Evolutionary conservation across 768 basidiomycete genomes (phyloP).

Genomic region (Suillus spraguei): DNA sequence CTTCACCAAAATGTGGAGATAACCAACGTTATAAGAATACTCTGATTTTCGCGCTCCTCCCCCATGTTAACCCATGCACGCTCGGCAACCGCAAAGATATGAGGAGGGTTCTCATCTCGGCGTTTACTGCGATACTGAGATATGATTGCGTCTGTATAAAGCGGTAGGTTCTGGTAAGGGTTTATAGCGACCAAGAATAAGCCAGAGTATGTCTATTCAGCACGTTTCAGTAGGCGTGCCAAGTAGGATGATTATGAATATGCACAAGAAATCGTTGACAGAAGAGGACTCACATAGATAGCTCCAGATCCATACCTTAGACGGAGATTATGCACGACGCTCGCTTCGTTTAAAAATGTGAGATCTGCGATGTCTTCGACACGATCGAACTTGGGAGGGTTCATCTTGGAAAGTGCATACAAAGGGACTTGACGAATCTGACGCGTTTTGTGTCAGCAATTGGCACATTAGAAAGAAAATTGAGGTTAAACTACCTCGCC

Average conservation of each 20-base stretch:
- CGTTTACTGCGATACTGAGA: constrained; percentile 90
- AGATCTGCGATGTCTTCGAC: constrained; percentile 98
- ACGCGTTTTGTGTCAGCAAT: constrained; percentile 7
- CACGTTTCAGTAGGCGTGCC: constrained; percentile 20
- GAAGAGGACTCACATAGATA: constrained; percentile 74
- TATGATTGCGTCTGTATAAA: constrained; percentile 87
- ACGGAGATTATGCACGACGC: constrained; percentile 97
- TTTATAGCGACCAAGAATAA: constrained; percentile 98
- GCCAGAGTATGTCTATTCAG: constrained; percentile 83
- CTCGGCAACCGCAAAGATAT: constrained; percentile 97
- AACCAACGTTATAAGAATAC: constrained; percentile 94
- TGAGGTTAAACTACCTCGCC: constrained; percentile 63
- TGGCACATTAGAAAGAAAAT: constrained; percentile 4
- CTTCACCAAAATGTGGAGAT: constrained; percentile 8
- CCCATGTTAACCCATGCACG: constrained; percentile 99
- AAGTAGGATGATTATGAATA: constrained; percentile 12
- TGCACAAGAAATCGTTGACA: constrained; percentile 9
- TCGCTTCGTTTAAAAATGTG: constrained; percentile 97
- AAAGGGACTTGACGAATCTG: constrained; percentile 73
- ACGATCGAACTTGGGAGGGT: constrained; percentile 97
- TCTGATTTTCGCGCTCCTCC: constrained; percentile 95
- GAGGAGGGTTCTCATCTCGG: constrained; percentile 91
- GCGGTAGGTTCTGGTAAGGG: constrained; percentile 89
- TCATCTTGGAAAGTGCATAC: constrained; percentile 91
- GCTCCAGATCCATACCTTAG: constrained; percentile 88